These are phyloP conservation scores for Wickerhamomyces sydowiorum DNA, from an alignment of 805 yeast genomes.

Conservation along the genomic window DNA sequence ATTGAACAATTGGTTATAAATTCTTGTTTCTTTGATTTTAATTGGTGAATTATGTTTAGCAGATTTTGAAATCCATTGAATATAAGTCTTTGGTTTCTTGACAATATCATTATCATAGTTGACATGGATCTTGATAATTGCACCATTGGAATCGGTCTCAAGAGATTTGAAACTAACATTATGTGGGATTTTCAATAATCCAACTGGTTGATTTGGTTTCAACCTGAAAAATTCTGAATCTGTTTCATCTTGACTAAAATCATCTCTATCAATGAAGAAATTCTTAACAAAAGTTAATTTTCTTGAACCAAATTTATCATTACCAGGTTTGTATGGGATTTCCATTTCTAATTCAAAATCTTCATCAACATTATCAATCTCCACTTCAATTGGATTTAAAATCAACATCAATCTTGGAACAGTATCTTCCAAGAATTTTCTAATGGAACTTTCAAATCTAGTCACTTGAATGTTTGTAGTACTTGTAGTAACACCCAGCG, in stretches of 20 bases:
- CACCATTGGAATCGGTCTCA: constrained; percentile 57
- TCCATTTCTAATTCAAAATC: constrained; percentile 64
- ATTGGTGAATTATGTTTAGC: constrained; percentile 58
- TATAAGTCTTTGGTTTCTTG: constrained; percentile 80
- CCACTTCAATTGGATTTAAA: constrained; percentile 78
- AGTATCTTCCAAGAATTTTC: constrained; percentile 81
- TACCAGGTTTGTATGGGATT: constrained; percentile 89
- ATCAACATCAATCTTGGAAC: constrained; percentile 95
- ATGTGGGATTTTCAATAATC: constrained; percentile 85
- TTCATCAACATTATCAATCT: constrained; percentile 75
- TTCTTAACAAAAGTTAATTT: constrained; percentile 69
- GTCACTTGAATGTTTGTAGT: constrained; percentile 86
- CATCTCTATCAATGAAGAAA: constrained; percentile 82
- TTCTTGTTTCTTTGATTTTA: constrained; percentile 67
- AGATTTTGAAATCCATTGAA: constrained; percentile 91
- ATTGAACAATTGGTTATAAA: constrained; percentile 81
- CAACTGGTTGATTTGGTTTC: constrained; percentile 93
- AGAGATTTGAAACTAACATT: constrained; percentile 67
- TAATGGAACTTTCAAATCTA: constrained; percentile 84
- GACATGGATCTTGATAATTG: constrained; percentile 66
- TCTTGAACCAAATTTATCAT: constrained; percentile 69
- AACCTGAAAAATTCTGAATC: constrained; percentile 80
- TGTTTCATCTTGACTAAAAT: constrained; percentile 62
- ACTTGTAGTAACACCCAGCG: constrained; percentile 94
- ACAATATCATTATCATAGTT: constrained; percentile 64